A percentile compares a stretch with the other conserved stretches of the same genome.
Conservation (phyloP, 257 asterid genomes). For the Nicotiana noctiflora region DNA sequence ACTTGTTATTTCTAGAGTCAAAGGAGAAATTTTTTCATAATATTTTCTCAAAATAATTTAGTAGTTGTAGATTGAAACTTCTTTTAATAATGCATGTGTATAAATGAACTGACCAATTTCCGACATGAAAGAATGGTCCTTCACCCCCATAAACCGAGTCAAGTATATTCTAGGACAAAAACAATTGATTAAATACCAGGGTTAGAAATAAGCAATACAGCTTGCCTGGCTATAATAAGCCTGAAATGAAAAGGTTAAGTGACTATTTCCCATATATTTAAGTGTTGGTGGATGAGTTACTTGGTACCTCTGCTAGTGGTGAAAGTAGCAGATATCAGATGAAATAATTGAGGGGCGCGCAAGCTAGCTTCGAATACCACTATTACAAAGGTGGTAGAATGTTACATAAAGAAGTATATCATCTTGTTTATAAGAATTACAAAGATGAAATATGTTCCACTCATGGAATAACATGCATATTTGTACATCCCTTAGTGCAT, state of each 20-base stretch:
- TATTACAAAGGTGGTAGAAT: no score
- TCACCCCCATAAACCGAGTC: no score
- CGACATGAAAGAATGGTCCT: background rate
- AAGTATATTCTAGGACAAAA: background rate
- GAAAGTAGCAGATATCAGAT: no score
- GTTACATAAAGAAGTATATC: no score
- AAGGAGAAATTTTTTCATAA: background rate
- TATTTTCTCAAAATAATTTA: background rate
- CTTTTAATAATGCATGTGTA: background rate
- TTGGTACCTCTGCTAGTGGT: no score
- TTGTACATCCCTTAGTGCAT: background rate
- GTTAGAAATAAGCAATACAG: no score
- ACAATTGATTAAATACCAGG: no score
- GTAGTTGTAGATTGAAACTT: background rate
- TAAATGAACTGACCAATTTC: background rate
- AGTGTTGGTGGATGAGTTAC: no score
- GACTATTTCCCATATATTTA: no score
- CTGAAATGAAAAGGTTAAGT: no score
- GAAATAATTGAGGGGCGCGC: background rate
- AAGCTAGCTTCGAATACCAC: background rate
- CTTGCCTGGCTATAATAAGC: no score
- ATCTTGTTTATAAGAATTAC: background rate
- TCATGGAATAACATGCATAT: background rate
- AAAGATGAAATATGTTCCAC: no score
- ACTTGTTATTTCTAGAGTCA: background rate